These are phyloP conservation scores for Ophiostoma sp. DNA, from an alignment of 2,329 filamentous ascomycete genomes.

Conservation along the genomic window DNA sequence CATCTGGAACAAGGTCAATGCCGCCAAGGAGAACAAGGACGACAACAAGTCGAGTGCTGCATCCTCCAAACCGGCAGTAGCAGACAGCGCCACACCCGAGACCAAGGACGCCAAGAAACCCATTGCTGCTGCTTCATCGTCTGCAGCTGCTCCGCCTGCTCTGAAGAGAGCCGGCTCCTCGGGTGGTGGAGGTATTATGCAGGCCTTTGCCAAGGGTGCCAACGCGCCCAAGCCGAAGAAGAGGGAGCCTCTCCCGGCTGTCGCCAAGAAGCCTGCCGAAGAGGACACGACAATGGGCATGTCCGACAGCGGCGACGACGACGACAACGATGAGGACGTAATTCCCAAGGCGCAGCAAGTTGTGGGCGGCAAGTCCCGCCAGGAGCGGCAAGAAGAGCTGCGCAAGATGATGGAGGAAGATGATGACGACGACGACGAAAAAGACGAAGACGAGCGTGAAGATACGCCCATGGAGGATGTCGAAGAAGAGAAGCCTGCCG, in stretches of 20 bases:
- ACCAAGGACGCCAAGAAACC: conserved; percentile 41
- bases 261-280: conserved; percentile 46
- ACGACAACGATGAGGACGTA: conserved; percentile 55
- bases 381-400: conserved; percentile 65
- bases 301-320: conserved; percentile 44
- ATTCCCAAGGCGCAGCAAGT: conserved; percentile 43
- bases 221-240: conserved; percentile 54
- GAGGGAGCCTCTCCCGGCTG: conserved; percentile 33
- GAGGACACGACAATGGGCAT: conserved; percentile 54
- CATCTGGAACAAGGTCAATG: conserved; percentile 25
- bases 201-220: conserved; percentile 70
- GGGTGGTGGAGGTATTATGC: conserved; percentile 60
- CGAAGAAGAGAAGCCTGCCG: conserved; percentile 34
- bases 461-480: conserved; percentile 40
- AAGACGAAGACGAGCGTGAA: conserved; percentile 38
- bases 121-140: not conserved
- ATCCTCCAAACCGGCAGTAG: not conserved
- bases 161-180: conserved; percentile 52
- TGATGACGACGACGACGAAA: conserved; percentile 56
- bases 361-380: conserved; percentile 44
- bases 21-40: conserved; percentile 33
- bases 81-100: conserved; percentile 33
- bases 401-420: conserved; percentile 75
- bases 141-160: conserved; percentile 31
- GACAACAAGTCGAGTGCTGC: not conserved